phyloP scores from a whole-genome alignment of 768 basidiomycete genomes.

The Suillus americanus region DNA sequence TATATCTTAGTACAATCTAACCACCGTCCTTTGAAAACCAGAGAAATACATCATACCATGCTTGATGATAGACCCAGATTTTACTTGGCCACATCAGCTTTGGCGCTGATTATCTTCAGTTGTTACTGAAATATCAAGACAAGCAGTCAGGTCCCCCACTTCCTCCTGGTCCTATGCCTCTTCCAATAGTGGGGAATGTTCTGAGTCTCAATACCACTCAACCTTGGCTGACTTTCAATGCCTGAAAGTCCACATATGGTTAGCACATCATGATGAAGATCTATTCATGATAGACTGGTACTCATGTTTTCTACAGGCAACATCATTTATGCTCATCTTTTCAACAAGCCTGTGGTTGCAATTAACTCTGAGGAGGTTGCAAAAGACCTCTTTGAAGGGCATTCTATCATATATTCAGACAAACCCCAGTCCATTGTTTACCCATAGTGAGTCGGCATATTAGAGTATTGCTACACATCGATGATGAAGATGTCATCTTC shows the following conservation, averaged over 20 bases:
- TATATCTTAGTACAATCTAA: too few species aligned
- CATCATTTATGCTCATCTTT: not conserved
- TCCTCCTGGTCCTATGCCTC: not conserved
- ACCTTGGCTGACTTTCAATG: not conserved
- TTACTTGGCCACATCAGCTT: not conserved
- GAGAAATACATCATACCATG: not conserved
- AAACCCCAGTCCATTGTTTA: not conserved
- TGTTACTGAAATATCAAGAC: not conserved
- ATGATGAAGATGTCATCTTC: not conserved
- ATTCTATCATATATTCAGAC: not conserved
- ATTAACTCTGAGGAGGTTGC: not conserved
- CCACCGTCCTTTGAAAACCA: too few species aligned
- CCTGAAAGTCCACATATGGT: not conserved
- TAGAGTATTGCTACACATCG: not conserved
- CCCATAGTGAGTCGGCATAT: not conserved
- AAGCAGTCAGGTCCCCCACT: not conserved
- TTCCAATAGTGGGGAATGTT: not conserved
- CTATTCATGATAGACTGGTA: not conserved
- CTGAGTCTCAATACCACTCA: not conserved
- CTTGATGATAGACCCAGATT: not conserved
- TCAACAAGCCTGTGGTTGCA: not conserved
- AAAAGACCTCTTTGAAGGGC: not conserved
- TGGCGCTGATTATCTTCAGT: not conserved
- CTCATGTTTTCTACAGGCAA: not conserved
- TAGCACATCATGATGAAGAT: not conserved